These are phyloP conservation scores for Nymphaea thermarum DNA, from an alignment of 164 flowering plant species.

Conservation along the genomic window DNA sequence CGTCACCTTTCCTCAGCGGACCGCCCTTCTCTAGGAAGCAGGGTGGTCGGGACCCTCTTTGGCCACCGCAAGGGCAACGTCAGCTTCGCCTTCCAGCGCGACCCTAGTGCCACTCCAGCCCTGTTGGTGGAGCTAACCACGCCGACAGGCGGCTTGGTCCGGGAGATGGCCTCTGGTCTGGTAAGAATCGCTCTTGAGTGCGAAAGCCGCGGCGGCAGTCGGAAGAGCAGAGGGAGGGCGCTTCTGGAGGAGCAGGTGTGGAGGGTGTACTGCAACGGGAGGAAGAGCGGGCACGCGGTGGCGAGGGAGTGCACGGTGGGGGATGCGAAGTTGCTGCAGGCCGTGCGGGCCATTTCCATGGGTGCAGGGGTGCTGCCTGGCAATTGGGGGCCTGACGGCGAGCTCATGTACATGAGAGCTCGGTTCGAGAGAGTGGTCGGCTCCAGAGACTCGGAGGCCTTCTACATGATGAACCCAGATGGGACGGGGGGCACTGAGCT, in stretches of 20 bases:
- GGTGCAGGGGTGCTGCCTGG: constrained; percentile 90
- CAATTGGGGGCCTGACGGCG: constrained; percentile 43
- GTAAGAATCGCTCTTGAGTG: constrained; percentile 89
- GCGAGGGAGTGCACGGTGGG: constrained; percentile 52
- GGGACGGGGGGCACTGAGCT: constrained; percentile 80
- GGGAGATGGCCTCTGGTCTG: constrained; percentile 94
- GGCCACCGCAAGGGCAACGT: constrained; percentile 83
- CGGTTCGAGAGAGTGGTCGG: constrained; percentile 91
- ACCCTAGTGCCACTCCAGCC: constrained; percentile 39
- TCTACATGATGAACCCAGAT: constrained; percentile 95
- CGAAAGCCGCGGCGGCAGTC: constrained; percentile 25
- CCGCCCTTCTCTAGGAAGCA: constrained; percentile 25
- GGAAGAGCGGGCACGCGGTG: constrained; percentile 73
- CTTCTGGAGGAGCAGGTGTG: constrained; percentile 73
- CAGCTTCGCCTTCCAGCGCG: constrained; percentile 70
- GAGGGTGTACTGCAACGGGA: constrained; percentile 90
- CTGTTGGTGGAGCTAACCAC: constrained; percentile 68
- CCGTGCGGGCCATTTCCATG: constrained; percentile 71
- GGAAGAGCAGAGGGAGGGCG: constrained; percentile 24
- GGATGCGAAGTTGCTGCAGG: constrained; percentile 62
- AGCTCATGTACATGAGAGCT: constrained; percentile 95
- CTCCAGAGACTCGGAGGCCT: constrained; percentile 79
- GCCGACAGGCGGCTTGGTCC: constrained; percentile 57
- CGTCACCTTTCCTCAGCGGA: neutral
- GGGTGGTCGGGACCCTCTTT: constrained; percentile 69